Percentiles rank a stretch among this genome's conserved stretches.
Conservation (phyloP, 768 basidiomycete species). For the Psilocybe cyanescens region DNA sequence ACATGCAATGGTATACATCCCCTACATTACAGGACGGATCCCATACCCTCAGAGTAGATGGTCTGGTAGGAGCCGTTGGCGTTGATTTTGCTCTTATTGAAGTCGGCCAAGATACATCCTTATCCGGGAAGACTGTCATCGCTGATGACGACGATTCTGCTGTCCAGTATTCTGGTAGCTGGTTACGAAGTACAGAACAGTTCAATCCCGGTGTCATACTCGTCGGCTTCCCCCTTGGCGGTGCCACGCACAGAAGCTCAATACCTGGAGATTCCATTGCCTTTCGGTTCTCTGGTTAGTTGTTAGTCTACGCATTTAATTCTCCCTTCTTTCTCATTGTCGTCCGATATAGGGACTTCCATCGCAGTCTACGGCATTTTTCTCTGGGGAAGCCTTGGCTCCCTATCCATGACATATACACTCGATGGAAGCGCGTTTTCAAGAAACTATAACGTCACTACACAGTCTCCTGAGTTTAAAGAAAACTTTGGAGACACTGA, state of each 20-base stretch:
- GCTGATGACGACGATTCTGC: slow-evolving; percentile 26
- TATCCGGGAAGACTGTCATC: slow-evolving; percentile 21
- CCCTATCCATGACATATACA: too few relatives aligned
- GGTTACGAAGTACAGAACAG: slow-evolving; percentile 15
- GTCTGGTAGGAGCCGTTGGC: slow-evolving; percentile 22
- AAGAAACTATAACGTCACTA: too few relatives aligned
- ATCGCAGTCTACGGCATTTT: slow-evolving; percentile 7
- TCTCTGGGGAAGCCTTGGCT: too few relatives aligned
- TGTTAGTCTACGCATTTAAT: too few relatives aligned
- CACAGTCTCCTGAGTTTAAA: too few relatives aligned
- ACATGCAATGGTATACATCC: slow-evolving; percentile 29
- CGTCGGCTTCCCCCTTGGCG: slow-evolving; percentile 9
- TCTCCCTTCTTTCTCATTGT: neutral
- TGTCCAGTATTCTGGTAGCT: slow-evolving; percentile 22
- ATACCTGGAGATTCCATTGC: slow-evolving; percentile 10
- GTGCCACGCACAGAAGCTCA: slow-evolving; percentile 12
- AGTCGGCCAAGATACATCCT: slow-evolving; percentile 23
- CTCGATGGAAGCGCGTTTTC: too few relatives aligned
- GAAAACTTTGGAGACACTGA: too few relatives aligned
- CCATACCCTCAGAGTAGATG: slow-evolving; percentile 23
- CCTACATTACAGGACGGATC: slow-evolving; percentile 19
- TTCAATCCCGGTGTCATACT: slow-evolving; percentile 16
- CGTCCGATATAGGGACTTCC: neutral
- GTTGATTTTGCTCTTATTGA: slow-evolving; percentile 25
- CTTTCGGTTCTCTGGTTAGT: slow-evolving; percentile 14